Evolutionary conservation across 495 filamentous ascomycete species (phyloP).

Genomic region (Haplographium delicatum): DNA sequence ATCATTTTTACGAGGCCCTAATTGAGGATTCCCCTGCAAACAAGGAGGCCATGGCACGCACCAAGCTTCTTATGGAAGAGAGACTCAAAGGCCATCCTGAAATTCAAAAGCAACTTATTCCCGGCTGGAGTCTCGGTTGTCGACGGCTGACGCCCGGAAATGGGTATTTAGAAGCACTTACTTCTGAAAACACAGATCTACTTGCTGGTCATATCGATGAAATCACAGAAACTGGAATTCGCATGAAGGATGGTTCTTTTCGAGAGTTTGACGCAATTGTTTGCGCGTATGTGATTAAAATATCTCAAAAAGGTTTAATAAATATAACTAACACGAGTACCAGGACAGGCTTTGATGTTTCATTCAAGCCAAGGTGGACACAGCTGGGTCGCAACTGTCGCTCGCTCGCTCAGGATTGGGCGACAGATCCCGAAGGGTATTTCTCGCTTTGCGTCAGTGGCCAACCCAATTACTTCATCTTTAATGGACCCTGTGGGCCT

Average conservation of each 20-base stretch:
- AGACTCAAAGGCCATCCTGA: conserved; percentile 26
- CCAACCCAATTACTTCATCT: conserved; percentile 6
- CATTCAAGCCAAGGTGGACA: conserved; percentile 44
- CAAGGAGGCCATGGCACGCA: not conserved
- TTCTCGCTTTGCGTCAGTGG: conserved; percentile 44
- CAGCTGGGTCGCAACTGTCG: conserved; percentile 41
- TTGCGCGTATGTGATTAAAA: not conserved
- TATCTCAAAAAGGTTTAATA: too few relatives aligned
- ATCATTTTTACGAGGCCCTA: not conserved
- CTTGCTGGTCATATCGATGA: conserved; percentile 32
- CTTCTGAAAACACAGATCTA: conserved; percentile 42
- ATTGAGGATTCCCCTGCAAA: not conserved
- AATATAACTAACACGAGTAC: too few relatives aligned
- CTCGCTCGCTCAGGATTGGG: conserved; percentile 36
- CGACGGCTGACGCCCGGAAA: conserved; percentile 53
- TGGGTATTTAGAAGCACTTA: conserved; percentile 51
- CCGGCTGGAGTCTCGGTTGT: conserved; percentile 49
- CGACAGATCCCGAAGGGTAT: conserved; percentile 41
- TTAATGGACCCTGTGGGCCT: conserved; percentile 3
- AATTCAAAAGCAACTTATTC: conserved; percentile 9
- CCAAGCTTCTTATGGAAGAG: not conserved
- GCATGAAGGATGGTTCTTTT: conserved; percentile 32
- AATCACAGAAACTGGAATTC: conserved; percentile 42
- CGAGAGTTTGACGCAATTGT: conserved; percentile 30
- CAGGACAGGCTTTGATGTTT: conserved; percentile 44